These are phyloP conservation scores for Clonostachys byssicola DNA, from an alignment of 2,329 filamentous ascomycete species.

Conservation along the genomic window DNA sequence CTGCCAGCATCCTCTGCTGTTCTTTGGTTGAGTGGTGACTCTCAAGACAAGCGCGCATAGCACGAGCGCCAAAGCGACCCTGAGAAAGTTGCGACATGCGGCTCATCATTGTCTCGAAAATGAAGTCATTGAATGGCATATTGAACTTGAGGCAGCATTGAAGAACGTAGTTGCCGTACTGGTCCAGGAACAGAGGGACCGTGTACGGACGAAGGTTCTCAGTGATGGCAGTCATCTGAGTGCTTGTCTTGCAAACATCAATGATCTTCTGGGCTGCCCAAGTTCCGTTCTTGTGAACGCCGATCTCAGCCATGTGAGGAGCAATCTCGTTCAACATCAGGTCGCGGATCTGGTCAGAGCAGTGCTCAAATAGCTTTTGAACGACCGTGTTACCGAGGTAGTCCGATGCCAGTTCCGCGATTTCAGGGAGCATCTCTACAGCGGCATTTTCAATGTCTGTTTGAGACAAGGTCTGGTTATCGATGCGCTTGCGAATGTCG, in stretches of 20 bases:
- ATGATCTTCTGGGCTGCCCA: constrained; percentile 99
- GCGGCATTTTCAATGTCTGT: constrained; percentile 91
- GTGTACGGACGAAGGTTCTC: constrained; percentile 82
- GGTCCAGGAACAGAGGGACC: constrained; percentile 88
- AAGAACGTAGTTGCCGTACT: constrained; percentile 97
- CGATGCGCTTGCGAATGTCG: constrained; percentile 95
- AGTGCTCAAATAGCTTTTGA: constrained; percentile 96
- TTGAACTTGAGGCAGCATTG: constrained; percentile 95
- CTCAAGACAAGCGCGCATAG: constrained; percentile 94
- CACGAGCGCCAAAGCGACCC: constrained; percentile 88
- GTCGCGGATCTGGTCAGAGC: constrained; percentile 84
- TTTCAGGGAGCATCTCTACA: constrained; percentile 90
- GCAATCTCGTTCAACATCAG: constrained; percentile 86
- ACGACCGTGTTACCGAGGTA: constrained; percentile 99
- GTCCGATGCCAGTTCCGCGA: constrained; percentile 90
- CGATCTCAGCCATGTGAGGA: constrained; percentile 92
- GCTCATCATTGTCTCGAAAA: constrained; percentile 95
- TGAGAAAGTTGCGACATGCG: constrained; percentile 92
- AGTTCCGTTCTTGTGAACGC: constrained; percentile 97
- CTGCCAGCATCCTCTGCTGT: constrained; percentile 91
- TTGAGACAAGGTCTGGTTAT: constrained; percentile 84
- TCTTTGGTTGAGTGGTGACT: constrained; percentile 94
- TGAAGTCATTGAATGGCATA: constrained; percentile 86
- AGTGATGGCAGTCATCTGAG: constrained; percentile 81
- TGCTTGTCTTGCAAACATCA: constrained; percentile 82